phyloP scores from a whole-genome alignment of 805 yeast genomes.

The Metschnikowia kofuensis region DNA sequence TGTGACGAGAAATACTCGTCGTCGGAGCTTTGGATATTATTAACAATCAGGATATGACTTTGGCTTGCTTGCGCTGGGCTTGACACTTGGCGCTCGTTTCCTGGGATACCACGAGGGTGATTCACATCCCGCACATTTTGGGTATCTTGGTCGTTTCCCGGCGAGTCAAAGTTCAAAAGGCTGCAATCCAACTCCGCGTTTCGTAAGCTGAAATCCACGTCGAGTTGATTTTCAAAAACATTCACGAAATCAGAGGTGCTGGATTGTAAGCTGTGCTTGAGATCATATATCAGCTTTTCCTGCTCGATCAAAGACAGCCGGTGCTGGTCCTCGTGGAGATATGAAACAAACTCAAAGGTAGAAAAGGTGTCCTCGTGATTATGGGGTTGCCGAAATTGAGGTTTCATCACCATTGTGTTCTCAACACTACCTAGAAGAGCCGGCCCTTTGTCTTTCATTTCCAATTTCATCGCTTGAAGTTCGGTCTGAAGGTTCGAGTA shows the following conservation, averaged over 20 bases:
- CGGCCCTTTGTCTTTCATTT: background rate
- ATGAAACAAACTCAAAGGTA: constrained; percentile 7
- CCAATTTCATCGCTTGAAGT: constrained; percentile 22
- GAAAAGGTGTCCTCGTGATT: constrained; percentile 9
- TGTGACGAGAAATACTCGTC: constrained; percentile 35
- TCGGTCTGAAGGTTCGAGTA: constrained; percentile 24
- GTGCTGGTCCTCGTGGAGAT: background rate
- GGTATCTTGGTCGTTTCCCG: no score
- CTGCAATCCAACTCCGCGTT: background rate
- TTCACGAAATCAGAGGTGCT: constrained; percentile 24
- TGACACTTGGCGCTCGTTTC: background rate
- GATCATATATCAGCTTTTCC: constrained; percentile 2
- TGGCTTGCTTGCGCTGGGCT: background rate
- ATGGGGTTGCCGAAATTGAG: constrained; percentile 1
- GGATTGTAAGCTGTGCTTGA: constrained; percentile 20
- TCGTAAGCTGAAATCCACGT: constrained; percentile 22
- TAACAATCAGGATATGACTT: background rate
- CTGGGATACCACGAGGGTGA: no score
- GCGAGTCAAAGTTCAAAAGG: no score
- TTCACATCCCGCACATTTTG: no score
- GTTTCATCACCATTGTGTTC: constrained; percentile 2
- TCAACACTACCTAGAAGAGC: background rate
- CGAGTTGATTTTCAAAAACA: constrained; percentile 24
- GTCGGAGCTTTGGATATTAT: constrained; percentile 21
- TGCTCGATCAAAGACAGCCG: background rate